Evolutionary conservation across 192 early-diverging fungal genomes (phyloP).

Genomic region (Umbelopsis ramanniana): DNA sequence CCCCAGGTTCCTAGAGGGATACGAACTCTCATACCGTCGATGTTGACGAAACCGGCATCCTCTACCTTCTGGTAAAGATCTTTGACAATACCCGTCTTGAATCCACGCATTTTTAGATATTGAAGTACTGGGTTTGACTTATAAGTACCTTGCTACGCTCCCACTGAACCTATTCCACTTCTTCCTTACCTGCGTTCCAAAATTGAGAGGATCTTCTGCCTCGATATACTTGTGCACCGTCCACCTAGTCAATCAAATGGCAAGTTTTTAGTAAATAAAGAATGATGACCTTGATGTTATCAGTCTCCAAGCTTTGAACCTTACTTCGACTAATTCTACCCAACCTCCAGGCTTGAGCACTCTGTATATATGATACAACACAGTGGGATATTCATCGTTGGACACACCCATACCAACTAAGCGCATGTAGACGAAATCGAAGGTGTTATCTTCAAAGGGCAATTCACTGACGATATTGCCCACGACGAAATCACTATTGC

Average conservation of each 20-base stretch:
- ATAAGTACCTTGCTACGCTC: too few species aligned
- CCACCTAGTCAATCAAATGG: not conserved
- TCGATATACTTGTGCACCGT: not conserved
- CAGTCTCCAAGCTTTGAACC: not conserved
- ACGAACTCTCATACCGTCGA: not conserved
- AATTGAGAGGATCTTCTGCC: not conserved
- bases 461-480: slow-evolving; percentile 30
- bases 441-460: slow-evolving; percentile 36
- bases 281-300: too few species aligned
- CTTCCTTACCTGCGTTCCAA: not conserved
- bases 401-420: slow-evolving; percentile 16
- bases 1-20: not conserved
- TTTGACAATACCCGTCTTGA: not conserved
- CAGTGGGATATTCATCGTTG: slow-evolving; percentile 22
- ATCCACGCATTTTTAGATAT: not conserved
- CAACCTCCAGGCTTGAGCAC: slow-evolving; percentile 37
- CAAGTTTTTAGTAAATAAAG: too few species aligned
- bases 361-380: slow-evolving; percentile 19
- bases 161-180: too few species aligned
- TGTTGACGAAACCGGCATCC: not conserved
- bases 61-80: not conserved
- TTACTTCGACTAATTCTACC: slow-evolving; percentile 29
- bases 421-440: slow-evolving; percentile 37
- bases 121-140: too few species aligned
- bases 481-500: slow-evolving; percentile 28